A percentile compares a stretch with the other conserved stretches of the same genome.
phyloP scores from a whole-genome alignment of 768 basidiomycete species.

The Termitomyces sp. region DNA sequence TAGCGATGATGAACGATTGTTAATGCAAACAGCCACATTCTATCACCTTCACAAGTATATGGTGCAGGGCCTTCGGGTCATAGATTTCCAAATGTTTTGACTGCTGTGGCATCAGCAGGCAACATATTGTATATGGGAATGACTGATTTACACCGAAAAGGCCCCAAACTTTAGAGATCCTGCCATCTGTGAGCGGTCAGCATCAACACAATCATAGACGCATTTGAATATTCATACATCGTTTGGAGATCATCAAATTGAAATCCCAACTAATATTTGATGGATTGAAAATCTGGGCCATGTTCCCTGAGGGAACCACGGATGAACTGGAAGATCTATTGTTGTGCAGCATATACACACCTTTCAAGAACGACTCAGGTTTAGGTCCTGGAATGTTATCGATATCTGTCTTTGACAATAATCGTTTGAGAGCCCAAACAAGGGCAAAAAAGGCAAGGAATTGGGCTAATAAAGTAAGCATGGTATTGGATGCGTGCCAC shows the following conservation, averaged over 20 bases:
- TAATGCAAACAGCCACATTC: constrained; percentile 12
- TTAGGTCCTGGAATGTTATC: constrained; percentile 33
- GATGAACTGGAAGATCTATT: no score
- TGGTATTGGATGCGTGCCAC: background rate
- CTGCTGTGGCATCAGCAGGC: constrained; percentile 6
- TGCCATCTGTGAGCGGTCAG: background rate
- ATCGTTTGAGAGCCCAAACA: constrained; percentile 11
- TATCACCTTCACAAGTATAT: constrained; percentile 31
- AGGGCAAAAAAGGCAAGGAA: constrained; percentile 2
- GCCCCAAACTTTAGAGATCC: constrained; percentile 1
- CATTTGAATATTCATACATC: constrained; percentile 4
- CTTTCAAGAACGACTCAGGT: constrained; percentile 25
- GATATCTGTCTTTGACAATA: constrained; percentile 20
- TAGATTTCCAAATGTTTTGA: constrained; percentile 28
- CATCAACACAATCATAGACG: background rate
- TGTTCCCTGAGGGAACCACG: constrained; percentile 11
- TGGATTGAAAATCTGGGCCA: constrained; percentile 12
- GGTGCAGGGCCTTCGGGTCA: constrained; percentile 34
- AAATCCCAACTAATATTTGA: constrained; percentile 13
- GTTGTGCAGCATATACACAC: constrained; percentile 9
- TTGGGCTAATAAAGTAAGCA: constrained; percentile 1
- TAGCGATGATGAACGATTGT: background rate
- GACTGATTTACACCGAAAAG: background rate
- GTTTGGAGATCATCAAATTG: constrained; percentile 5
- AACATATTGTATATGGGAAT: background rate